Evolutionary conservation across 1,284 basidiomycete species (phyloP), one percentile per base, ranked within the genome.

Genomic region (Ganoderma multipileum): DNA sequence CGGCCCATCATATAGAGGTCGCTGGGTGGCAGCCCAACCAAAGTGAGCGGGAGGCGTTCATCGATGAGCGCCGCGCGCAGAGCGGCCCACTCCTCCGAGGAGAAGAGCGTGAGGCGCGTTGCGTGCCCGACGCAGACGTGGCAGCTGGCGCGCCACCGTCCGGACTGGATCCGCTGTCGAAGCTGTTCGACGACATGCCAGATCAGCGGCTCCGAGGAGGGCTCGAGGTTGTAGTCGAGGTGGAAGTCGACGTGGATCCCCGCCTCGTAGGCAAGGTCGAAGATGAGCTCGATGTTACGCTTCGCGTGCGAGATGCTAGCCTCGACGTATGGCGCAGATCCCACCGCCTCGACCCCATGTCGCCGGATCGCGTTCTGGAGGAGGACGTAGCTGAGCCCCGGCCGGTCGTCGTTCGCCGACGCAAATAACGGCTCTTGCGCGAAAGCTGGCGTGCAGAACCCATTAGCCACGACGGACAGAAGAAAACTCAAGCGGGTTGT

Each of bases 1-100:
- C 86, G 80, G 20, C 87, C 88, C 81, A 89, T 88, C 86, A 90
- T 90, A 78, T 90, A 91, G 74, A 89, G 80, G 71, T 91, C 88
- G 68, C 85, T 89, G 73, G 89, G 87, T 11, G 88, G 89, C 12
- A 91, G 80, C 2, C 86, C 84, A 7, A 91, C 84, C 55, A 91
- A 82, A 66, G 81, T 80, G 61, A 89, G 80, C 1, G 87, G 85
- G 20, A 89, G 80, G 12, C 72, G 71, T 57, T 75, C 73, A 36
- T 73, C 73, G 28, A 69, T 26, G 26, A 80, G 73, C 14, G 65
- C 65, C 20, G 75, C 77, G 2, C 78, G 76, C 26, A 87, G 79
- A 42, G 79, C 77, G 30, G 72, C 70, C 85, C 89, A 88, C 73
- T 89, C 80, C 28, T 75, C 75, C 2, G 75, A 68, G 14, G 83